A percentile compares a stretch with the other conserved stretches of the same genome.
These are phyloP conservation scores for Epichloe sp. DNA, from an alignment of 2,329 filamentous ascomycete genomes.

Conservation along the genomic window DNA sequence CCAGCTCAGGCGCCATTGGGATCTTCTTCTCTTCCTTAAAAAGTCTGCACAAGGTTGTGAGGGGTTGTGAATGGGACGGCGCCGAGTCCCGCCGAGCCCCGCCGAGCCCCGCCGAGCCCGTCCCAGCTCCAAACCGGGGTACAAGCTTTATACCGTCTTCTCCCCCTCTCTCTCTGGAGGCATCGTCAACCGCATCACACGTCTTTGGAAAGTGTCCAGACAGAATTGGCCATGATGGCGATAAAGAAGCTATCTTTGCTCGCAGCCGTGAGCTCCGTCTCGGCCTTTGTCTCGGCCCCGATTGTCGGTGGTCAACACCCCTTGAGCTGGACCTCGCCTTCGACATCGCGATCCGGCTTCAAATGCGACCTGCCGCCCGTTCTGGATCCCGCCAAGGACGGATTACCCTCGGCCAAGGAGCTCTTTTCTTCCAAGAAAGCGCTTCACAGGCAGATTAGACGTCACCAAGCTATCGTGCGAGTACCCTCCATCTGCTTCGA, in stretches of 20 bases:
- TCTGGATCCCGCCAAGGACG: constrained; percentile 18
- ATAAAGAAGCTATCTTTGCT: constrained; percentile 1
- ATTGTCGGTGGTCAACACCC: background rate
- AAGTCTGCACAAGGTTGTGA: no score
- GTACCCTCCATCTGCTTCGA: constrained; percentile 43
- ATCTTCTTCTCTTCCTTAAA: no score
- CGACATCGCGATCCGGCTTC: constrained; percentile 6
- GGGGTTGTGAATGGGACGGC: no score
- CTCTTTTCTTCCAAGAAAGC: constrained; percentile 22
- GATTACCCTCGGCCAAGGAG: constrained; percentile 17
- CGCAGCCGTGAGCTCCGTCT: background rate
- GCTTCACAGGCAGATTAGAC: constrained; percentile 27
- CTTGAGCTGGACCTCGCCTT: background rate
- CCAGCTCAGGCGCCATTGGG: no score
- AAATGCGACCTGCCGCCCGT: constrained; percentile 22
- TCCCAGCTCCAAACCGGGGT: no score
- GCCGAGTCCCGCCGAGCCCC: no score
- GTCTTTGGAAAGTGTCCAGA: background rate
- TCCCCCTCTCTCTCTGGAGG: no score
- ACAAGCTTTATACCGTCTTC: no score
- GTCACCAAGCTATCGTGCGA: constrained; percentile 41
- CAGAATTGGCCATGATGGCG: background rate
- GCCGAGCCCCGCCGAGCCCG: no score
- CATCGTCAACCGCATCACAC: background rate
- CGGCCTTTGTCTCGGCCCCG: constrained; percentile 2